Conservation (phyloP, 2,329 filamentous ascomycete genomes). For the Nemania sp. region DNA sequence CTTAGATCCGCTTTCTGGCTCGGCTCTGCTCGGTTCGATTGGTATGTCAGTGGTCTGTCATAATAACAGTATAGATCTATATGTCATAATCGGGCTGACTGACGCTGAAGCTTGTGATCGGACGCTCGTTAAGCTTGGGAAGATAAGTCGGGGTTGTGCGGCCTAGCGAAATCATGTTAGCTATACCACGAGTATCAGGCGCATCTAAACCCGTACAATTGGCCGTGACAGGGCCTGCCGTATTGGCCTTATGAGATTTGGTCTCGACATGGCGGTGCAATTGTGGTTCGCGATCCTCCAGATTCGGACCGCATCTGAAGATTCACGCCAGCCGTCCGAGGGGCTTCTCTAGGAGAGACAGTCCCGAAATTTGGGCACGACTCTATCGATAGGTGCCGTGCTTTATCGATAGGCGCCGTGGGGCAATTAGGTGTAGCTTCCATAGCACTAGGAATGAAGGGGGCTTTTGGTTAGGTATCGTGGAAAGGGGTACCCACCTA, state of each 20-base stretch:
- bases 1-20: too few relatives aligned
- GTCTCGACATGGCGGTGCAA: slow-evolving; percentile 36
- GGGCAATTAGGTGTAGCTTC: too few relatives aligned
- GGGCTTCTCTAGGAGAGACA: too few relatives aligned
- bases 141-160: slow-evolving; percentile 33
- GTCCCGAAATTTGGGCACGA: slow-evolving; percentile 31
- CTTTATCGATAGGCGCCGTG: slow-evolving; percentile 37
- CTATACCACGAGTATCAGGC: not conserved
- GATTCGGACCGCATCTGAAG: slow-evolving; percentile 26
- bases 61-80: not conserved
- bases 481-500: too few relatives aligned
- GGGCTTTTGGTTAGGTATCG: too few relatives aligned
- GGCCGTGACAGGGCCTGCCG: slow-evolving; percentile 36
- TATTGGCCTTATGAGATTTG: slow-evolving; percentile 37
- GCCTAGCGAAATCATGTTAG: slow-evolving; percentile 32
- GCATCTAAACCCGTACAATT: slow-evolving; percentile 29
- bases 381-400: too few relatives aligned
- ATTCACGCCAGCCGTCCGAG: slow-evolving; percentile 17
- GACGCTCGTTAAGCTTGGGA: slow-evolving; percentile 27
- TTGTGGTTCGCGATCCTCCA: slow-evolving; percentile 26
- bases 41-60: slow-evolving; percentile 13
- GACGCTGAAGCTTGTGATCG: slow-evolving; percentile 37
- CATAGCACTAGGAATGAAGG: too few relatives aligned
- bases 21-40: slow-evolving; percentile 18
- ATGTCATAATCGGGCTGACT: slow-evolving; percentile 4